Evolutionary conservation across 352 stramenopile genomes (phyloP).

Genomic region (Saprolegnia parasitica): DNA sequence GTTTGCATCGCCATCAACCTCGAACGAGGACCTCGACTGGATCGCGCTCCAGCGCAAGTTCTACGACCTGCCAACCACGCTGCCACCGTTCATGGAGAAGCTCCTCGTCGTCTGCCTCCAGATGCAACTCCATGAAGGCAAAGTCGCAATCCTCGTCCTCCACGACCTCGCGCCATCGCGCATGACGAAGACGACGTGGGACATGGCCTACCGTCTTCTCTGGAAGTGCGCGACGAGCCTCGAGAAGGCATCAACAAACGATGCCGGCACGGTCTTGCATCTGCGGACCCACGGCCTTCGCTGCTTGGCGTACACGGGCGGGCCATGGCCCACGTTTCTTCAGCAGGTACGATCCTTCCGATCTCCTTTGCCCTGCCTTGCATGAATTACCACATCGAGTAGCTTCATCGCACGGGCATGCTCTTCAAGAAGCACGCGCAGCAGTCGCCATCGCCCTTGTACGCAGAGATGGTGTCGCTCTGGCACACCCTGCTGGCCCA

Average conservation of each 20-base stretch:
- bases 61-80: neutral
- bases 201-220: slow-evolving; percentile 21
- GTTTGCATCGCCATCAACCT: neutral
- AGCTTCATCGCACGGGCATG: slow-evolving; percentile 18
- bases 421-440: slow-evolving; percentile 25
- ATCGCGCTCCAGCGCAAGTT: neutral
- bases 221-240: slow-evolving; percentile 17
- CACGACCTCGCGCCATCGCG: neutral
- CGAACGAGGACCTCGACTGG: neutral
- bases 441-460: slow-evolving; percentile 4
- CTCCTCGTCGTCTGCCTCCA: slow-evolving; percentile 25
- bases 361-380: neutral
- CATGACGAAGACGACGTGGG: slow-evolving; percentile 24
- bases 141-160: neutral
- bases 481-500: neutral
- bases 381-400: neutral
- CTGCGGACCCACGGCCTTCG: slow-evolving; percentile 18
- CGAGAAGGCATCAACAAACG: neutral
- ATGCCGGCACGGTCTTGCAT: slow-evolving; percentile 4
- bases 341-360: slow-evolving; percentile 18
- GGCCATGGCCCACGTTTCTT: slow-evolving; percentile 3
- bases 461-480: neutral
- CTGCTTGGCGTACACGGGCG: slow-evolving; percentile 6
- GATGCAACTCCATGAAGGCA: slow-evolving; percentile 16
- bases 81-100: slow-evolving; percentile 26